Percentiles rank a stretch among this genome's conserved stretches.
phyloP scores from a whole-genome alignment of 805 yeast species.

The Dipodascopsis uninucleata region DNA sequence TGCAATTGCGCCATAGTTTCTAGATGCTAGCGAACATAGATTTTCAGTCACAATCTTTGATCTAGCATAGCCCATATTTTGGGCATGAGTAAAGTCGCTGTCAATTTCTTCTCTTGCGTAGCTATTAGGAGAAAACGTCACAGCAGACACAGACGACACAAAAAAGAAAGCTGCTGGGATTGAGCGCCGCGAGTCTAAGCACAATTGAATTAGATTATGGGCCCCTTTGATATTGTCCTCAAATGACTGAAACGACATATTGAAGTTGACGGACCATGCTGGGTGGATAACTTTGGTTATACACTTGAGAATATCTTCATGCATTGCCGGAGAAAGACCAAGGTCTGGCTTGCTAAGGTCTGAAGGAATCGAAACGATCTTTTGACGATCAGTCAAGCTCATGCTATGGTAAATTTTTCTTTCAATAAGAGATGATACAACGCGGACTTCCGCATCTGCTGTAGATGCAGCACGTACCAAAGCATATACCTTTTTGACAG shows the following conservation, averaged over 20 bases:
- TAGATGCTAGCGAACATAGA: neutral
- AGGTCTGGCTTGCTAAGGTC: conserved; percentile 2
- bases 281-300: neutral
- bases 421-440: neutral
- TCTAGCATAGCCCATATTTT: conserved; percentile 6
- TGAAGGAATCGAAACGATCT: neutral
- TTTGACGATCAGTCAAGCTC: neutral
- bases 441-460: conserved; percentile 1
- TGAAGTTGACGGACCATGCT: conserved; percentile 8
- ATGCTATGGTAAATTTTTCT: neutral
- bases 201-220: neutral
- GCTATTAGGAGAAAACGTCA: neutral
- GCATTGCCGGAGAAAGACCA: neutral
- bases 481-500: conserved; percentile 4
- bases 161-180: conserved; percentile 1
- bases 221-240: conserved; percentile 6
- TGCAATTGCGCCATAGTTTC: neutral
- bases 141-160: conserved; percentile 5
- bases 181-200: neutral
- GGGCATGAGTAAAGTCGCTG: neutral
- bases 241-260: neutral
- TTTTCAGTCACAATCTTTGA: conserved; percentile 7
- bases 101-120: neutral
- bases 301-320: neutral
- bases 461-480: conserved; percentile 5